A percentile compares a stretch with the other conserved stretches of the same genome.
These are phyloP conservation scores for Manihot esculenta DNA, from an alignment of 441 rosid species.

Conservation along the genomic window DNA sequence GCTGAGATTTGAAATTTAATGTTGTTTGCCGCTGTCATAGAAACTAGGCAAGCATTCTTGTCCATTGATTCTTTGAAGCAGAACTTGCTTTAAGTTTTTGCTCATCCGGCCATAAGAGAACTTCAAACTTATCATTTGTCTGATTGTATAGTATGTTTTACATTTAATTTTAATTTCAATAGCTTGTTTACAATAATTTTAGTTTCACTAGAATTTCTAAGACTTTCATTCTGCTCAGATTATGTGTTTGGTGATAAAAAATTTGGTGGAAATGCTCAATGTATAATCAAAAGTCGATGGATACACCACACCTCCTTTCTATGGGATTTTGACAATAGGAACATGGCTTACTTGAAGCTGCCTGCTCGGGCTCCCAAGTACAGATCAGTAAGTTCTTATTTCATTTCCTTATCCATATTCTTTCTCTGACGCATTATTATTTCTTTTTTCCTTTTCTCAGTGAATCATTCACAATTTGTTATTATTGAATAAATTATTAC, in stretches of 20 bases:
- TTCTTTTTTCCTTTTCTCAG: background rate
- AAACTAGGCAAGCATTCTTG: background rate
- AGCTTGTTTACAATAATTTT: background rate
- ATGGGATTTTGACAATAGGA: conserved; percentile 64
- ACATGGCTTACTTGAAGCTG: conserved; percentile 77
- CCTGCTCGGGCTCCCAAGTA: conserved; percentile 68
- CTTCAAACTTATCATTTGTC: background rate
- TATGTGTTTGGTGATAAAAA: conserved; percentile 70
- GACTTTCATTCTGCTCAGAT: conserved; percentile 40
- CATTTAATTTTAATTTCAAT: background rate
- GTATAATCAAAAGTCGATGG: conserved; percentile 73
- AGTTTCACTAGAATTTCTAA: background rate
- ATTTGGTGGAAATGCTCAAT: conserved; percentile 91
- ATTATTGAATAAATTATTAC: background rate
- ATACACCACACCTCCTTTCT: conserved; percentile 85
- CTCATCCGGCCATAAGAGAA: background rate
- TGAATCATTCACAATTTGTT: background rate
- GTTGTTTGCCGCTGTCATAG: background rate
- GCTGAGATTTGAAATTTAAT: background rate
- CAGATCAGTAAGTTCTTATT: conserved; percentile 44
- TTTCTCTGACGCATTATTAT: conserved; percentile 2
- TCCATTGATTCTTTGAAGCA: background rate
- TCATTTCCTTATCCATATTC: background rate
- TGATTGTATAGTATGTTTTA: background rate
- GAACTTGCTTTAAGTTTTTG: background rate